These are phyloP conservation scores for Ulmus americana DNA, from an alignment of 331 rosid species.

Conservation along the genomic window DNA sequence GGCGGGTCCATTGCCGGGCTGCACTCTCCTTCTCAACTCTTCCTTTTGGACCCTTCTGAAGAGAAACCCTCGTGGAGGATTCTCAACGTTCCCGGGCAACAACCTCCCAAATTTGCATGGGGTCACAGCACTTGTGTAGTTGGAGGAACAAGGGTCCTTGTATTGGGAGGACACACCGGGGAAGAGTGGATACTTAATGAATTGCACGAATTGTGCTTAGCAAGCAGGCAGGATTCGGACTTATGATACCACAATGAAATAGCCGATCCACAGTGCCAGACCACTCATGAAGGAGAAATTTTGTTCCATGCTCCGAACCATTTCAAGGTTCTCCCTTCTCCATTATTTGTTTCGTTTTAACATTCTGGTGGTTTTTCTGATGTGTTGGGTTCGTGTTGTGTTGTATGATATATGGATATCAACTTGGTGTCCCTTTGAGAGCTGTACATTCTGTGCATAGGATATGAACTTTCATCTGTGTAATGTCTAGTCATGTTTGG, in stretches of 20 bases:
- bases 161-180: conserved; percentile 89
- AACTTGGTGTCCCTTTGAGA: background rate
- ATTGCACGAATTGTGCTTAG: conserved; percentile 88
- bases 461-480: background rate
- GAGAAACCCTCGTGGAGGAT: conserved; percentile 98
- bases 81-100: conserved; percentile 80
- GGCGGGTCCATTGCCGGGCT: conserved; percentile 95
- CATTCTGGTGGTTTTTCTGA: background rate
- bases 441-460: conserved; percentile 10
- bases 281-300: conserved; percentile 23
- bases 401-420: background rate
- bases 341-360: background rate
- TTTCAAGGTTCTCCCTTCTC: conserved; percentile 12
- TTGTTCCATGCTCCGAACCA: conserved; percentile 19
- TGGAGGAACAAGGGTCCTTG: conserved; percentile 92
- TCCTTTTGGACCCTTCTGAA: conserved; percentile 90
- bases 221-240: conserved; percentile 73
- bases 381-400: conserved; percentile 3
- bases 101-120: conserved; percentile 93
- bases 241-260: conserved; percentile 24
- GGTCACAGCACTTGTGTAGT: conserved; percentile 97
- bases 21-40: conserved; percentile 97
- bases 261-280: background rate
- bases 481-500: background rate
- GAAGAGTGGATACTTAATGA: conserved; percentile 98